Evolutionary conservation across 2,329 filamentous ascomycete species (phyloP).

Genomic region (Epicoccum nigrum): DNA sequence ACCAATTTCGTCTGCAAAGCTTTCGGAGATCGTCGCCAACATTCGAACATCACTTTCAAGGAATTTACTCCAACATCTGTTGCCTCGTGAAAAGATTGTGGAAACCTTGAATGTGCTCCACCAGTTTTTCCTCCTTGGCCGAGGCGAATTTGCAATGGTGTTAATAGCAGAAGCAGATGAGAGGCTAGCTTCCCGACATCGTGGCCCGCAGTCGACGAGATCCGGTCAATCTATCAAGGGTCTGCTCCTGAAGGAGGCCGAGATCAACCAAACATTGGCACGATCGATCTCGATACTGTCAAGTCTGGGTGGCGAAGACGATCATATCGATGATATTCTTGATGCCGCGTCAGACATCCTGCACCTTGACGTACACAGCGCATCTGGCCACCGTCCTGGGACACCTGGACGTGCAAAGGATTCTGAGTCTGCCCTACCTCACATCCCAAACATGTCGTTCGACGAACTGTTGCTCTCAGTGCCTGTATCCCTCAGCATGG

Average conservation of each 20-base stretch:
- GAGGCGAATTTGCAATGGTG: conserved; percentile 89
- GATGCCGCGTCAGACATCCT: conserved; percentile 82
- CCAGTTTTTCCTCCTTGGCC: conserved; percentile 84
- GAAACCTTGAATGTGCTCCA: conserved; percentile 79
- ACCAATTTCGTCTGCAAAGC: conserved; percentile 73
- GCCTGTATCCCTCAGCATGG: conserved; percentile 72
- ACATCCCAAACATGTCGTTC: conserved; percentile 63
- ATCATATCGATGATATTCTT: conserved; percentile 73
- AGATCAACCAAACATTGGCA: conserved; percentile 76
- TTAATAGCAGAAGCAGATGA: conserved; percentile 85
- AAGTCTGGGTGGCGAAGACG: conserved; percentile 78
- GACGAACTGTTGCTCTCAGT: conserved; percentile 81
- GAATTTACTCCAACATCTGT: conserved; percentile 79
- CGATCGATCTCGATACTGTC: conserved; percentile 81
- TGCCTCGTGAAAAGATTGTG: conserved; percentile 78
- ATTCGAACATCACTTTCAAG: conserved; percentile 84
- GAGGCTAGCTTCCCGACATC: conserved; percentile 75
- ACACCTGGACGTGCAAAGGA: conserved; percentile 49
- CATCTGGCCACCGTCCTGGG: conserved; percentile 42
- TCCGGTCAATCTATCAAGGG: conserved; percentile 62
- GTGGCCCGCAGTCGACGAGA: conserved; percentile 45
- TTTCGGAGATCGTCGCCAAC: conserved; percentile 73
- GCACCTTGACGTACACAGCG: conserved; percentile 67
- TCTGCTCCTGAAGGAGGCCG: conserved; percentile 81
- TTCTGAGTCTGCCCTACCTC: conserved; percentile 39